Base-by-base conservation (phyloP, 176 grass and related monocot species). In the Neostapfia colusana region DNA sequence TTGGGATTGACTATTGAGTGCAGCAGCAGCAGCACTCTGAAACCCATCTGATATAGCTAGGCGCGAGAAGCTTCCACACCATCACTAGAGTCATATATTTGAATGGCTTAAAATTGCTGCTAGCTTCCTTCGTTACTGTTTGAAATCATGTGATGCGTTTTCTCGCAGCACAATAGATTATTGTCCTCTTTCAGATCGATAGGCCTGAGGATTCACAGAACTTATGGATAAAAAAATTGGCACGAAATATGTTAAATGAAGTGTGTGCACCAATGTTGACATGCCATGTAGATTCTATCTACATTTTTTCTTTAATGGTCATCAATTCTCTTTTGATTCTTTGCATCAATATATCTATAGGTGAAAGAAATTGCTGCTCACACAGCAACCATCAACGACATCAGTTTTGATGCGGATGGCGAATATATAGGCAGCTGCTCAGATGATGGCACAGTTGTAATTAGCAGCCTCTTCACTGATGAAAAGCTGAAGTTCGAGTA, bases 391-490 rank as follows among this genome's bases (percentile, higher is more conserved):
- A 85, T 99, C 36, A 99, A 99, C 31, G 85, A 95, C 85, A 87
- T 99, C 55, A 92, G 91, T 81, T 99, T 99, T 84, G 91, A 96
- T 35, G 79, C 63, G 38, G 89, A 92, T 4, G 85, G 91, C 61
- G 95, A 99, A 87, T 92, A 90, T 42, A 89, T 95, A 81, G 95
- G 89, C 34, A 99, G 95, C 80, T 99, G 95, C 87, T 99, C 95
- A 18, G 95, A 99, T 85, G 95, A 99, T 69, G 95, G 91, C 58
- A 86, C 91, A 7, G 80, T 95, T 49, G 87, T 88, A 53, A 88
- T 99, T 88, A 92, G 85, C 85, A 90, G 89, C 77, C 87, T 99
- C 27, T 99, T 99, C 79, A 92, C 82, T 39, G 89, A 99, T 81
- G 95, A 95, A 57, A 95, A 86, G 65, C 70, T 90, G 71, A 99